Conservation (phyloP, 805 yeast species). For the Metschnikowia drakensbergensis region DNA sequence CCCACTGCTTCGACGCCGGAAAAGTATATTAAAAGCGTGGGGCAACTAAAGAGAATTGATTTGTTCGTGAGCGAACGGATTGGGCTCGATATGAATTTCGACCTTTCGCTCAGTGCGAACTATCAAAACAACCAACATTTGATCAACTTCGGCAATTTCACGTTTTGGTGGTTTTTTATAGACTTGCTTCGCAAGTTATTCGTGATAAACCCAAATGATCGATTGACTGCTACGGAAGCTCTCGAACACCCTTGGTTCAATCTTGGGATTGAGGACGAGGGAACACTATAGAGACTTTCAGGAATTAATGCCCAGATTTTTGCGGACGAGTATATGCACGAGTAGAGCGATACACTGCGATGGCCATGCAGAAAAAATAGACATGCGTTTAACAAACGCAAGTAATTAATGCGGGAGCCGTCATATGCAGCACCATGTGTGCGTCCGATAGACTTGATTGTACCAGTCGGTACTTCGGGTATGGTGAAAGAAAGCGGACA, state of each 20-base stretch:
- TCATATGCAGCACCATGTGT: not conserved
- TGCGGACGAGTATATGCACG: not conserved
- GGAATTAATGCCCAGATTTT: not conserved
- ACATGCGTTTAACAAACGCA: not conserved
- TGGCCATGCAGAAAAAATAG: not conserved
- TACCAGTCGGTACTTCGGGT: not conserved
- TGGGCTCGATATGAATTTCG: conserved; percentile 39
- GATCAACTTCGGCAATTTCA: conserved; percentile 57
- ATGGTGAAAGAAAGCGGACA: not conserved
- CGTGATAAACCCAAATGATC: conserved; percentile 35
- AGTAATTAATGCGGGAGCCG: not conserved
- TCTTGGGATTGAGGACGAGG: conserved; percentile 46
- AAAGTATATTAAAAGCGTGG: conserved; percentile 39
- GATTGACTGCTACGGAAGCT: conserved; percentile 41
- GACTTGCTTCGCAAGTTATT: conserved; percentile 38
- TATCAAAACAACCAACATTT: conserved; percentile 35
- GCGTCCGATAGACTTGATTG: not conserved
- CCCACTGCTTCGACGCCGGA: conserved; percentile 39
- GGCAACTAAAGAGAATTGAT: conserved; percentile 41
- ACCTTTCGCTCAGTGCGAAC: conserved; percentile 36
- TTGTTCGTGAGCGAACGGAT: conserved; percentile 39
- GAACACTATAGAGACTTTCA: conserved; percentile 23
- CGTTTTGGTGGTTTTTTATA: conserved; percentile 78
- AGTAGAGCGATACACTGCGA: not conserved
- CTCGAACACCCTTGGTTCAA: conserved; percentile 47